Evolutionary conservation across 768 basidiomycete genomes (phyloP).

Genomic region (Naganishia vishniacii): DNA sequence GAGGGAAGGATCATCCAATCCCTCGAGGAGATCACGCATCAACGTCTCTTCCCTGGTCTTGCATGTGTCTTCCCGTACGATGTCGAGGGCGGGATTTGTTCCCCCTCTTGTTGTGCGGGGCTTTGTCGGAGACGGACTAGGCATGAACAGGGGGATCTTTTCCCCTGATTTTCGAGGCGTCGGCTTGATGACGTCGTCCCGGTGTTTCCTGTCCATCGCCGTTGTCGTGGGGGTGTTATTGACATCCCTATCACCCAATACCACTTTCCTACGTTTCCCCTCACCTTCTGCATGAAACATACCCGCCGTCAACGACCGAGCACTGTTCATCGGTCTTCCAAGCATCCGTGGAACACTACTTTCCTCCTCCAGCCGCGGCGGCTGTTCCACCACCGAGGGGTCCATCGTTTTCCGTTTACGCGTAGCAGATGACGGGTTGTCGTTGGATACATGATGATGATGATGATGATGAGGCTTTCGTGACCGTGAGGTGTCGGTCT

Average conservation of each 20-base stretch:
- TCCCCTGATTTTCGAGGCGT: background rate
- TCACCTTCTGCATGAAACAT: background rate
- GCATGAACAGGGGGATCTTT: constrained; percentile 15
- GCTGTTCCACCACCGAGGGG: no score
- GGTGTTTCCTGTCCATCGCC: background rate
- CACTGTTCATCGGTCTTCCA: background rate
- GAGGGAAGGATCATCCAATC: background rate
- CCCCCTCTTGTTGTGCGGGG: no score
- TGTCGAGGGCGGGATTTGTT: no score
- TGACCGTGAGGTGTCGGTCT: background rate
- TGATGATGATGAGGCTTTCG: no score
- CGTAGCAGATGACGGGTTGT: no score
- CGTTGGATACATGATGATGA: no score
- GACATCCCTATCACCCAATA: background rate
- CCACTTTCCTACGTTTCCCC: background rate
- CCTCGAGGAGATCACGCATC: background rate
- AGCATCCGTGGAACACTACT: constrained; percentile 12
- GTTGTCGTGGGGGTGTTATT: no score
- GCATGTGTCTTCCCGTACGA: no score
- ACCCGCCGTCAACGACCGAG: background rate
- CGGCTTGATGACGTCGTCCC: background rate
- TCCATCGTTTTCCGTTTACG: background rate
- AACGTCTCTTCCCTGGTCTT: no score
- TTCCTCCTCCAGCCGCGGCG: no score
- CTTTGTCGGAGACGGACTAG: constrained; percentile 9